Percentiles rank a stretch among this genome's conserved stretches.
phyloP scores from a whole-genome alignment of 352 stramenopile genomes.

The Phytophthora meadii region DNA sequence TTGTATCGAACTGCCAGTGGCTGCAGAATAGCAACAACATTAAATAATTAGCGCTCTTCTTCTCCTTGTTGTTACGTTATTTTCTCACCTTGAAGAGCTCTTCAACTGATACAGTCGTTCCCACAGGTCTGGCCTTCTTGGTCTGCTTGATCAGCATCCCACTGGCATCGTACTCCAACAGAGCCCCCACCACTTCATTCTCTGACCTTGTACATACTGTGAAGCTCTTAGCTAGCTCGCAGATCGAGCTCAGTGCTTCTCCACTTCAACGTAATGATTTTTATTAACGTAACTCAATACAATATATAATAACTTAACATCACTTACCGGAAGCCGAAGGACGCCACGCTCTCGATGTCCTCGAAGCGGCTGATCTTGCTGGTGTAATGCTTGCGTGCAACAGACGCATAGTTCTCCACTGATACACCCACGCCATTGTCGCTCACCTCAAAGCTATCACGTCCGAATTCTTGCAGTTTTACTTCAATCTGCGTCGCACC shows the following conservation, averaged over 20 bases:
- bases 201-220: conserved; percentile 89
- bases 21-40: conserved; percentile 25
- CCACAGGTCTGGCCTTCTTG: conserved; percentile 75
- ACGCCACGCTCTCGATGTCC: conserved; percentile 90
- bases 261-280: conserved; percentile 52
- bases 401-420: conserved; percentile 65
- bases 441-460: conserved; percentile 94
- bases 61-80: too few species aligned
- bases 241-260: conserved; percentile 96
- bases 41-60: background rate
- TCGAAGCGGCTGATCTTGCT: conserved; percentile 97
- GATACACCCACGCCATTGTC: conserved; percentile 95
- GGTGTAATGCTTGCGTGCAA: conserved; percentile 95
- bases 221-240: conserved; percentile 89
- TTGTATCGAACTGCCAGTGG: conserved; percentile 92
- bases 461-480: conserved; percentile 92
- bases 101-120: conserved; percentile 94
- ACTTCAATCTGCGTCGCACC: conserved; percentile 83
- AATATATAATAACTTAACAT: background rate
- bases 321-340: conserved; percentile 93
- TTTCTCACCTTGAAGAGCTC: conserved; percentile 89
- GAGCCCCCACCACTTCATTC: conserved; percentile 73
- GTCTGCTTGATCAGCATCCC: conserved; percentile 67
- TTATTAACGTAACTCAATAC: conserved; percentile 4
- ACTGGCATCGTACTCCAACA: conserved; percentile 85